Percentiles rank a stretch among this genome's conserved stretches.
Evolutionary conservation across 495 filamentous ascomycete species (phyloP).

Genomic region (Hypoxylon subgilvum): DNA sequence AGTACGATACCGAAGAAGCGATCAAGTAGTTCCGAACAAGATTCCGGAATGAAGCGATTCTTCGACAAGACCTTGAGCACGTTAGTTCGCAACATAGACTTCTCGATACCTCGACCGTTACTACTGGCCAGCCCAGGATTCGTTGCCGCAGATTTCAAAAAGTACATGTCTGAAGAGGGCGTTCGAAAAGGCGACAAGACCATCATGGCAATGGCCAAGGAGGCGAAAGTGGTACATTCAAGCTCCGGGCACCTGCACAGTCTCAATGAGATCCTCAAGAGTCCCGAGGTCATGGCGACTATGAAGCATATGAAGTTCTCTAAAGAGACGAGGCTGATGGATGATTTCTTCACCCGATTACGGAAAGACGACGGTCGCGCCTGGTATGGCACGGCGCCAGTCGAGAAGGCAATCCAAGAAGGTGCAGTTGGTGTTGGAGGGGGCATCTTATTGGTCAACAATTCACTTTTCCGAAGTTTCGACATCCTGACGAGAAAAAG

Average conservation of each 20-base stretch:
- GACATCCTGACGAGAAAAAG: conserved; percentile 78
- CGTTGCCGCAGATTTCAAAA: conserved; percentile 77
- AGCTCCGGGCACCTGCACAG: conserved; percentile 83
- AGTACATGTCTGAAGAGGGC: conserved; percentile 77
- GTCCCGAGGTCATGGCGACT: conserved; percentile 72
- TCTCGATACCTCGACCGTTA: conserved; percentile 70
- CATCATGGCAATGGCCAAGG: conserved; percentile 64
- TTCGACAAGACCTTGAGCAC: conserved; percentile 78
- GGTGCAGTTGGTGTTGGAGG: conserved; percentile 88
- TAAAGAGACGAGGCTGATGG: conserved; percentile 82
- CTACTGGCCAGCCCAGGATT: conserved; percentile 91
- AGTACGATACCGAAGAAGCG: conserved; percentile 81
- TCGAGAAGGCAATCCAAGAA: conserved; percentile 83
- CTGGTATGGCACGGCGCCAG: conserved; percentile 88
- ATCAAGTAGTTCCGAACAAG: conserved; percentile 64
- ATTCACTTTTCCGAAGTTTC: conserved; percentile 82
- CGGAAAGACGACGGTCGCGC: conserved; percentile 87
- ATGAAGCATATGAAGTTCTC: conserved; percentile 87
- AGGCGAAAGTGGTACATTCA: conserved; percentile 78
- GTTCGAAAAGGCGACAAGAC: conserved; percentile 68
- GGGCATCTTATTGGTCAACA: conserved; percentile 82
- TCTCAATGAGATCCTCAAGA: conserved; percentile 83
- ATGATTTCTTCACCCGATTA: conserved; percentile 78
- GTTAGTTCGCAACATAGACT: conserved; percentile 78
- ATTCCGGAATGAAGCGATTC: conserved; percentile 80